These are phyloP conservation scores for Plasmopara halstedii DNA, from an alignment of 352 stramenopile species.

Conservation along the genomic window DNA sequence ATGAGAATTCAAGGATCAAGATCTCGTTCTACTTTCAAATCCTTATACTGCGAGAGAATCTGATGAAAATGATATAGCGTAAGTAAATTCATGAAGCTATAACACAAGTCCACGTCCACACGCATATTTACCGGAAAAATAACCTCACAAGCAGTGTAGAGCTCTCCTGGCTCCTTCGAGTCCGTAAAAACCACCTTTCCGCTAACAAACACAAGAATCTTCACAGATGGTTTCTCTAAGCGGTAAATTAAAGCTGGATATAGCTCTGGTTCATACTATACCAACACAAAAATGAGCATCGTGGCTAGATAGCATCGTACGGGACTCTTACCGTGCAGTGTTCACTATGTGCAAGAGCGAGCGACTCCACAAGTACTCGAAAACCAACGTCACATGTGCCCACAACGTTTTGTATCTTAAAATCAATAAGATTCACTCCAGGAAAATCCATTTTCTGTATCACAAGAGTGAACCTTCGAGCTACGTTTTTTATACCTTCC, in stretches of 20 bases:
- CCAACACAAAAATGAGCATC: not conserved
- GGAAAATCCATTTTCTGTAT: conserved; percentile 84
- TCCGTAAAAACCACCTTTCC: conserved; percentile 97
- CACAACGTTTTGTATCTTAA: conserved; percentile 84
- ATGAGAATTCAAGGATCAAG: too few relatives aligned
- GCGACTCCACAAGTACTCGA: conserved; percentile 72
- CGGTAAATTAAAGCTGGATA: conserved; percentile 99
- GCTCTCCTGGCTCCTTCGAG: conserved; percentile 77
- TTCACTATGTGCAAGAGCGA: conserved; percentile 69
- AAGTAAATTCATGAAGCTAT: too few relatives aligned
- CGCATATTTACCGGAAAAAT: conserved; percentile 57
- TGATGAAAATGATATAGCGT: conserved; percentile 16
- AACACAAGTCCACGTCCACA: not conserved
- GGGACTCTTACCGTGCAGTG: conserved; percentile 60
- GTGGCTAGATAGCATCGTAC: too few relatives aligned
- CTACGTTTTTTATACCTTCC: conserved; percentile 64
- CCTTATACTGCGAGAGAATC: conserved; percentile 56
- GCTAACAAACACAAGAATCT: conserved; percentile 98
- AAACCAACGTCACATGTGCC: conserved; percentile 63
- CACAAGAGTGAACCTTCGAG: conserved; percentile 74
- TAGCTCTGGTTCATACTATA: conserved; percentile 97
- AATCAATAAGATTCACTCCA: conserved; percentile 81
- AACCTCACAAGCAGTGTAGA: conserved; percentile 75
- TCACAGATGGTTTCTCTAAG: conserved; percentile 93
- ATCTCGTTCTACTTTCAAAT: too few relatives aligned